These are phyloP conservation scores for Xylaria bambusicola DNA, from an alignment of 495 filamentous ascomycete genomes.

Conservation along the genomic window DNA sequence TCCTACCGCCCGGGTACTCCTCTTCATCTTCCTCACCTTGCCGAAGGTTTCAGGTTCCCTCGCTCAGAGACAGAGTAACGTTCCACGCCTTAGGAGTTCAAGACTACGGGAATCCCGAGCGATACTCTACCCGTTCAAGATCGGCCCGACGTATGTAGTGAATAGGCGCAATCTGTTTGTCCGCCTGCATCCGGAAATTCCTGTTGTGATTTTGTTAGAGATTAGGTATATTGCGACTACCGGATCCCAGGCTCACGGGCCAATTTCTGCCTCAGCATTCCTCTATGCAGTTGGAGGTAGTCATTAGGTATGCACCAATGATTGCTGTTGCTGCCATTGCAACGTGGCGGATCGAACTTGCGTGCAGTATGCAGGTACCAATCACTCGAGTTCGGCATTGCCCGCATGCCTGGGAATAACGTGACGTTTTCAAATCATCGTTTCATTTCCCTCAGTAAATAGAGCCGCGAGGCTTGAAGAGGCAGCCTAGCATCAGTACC, in stretches of 20 bases:
- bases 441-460: not conserved
- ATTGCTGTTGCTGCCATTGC: too few relatives aligned
- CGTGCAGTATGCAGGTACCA: constrained; percentile 15
- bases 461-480: not conserved
- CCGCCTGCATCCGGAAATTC: too few relatives aligned
- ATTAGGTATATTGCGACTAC: not conserved
- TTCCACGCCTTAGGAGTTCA: not conserved
- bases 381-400: not conserved
- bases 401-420: not conserved
- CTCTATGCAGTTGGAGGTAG: too few relatives aligned
- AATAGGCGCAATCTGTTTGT: not conserved
- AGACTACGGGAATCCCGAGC: not conserved
- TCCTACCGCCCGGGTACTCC: not conserved
- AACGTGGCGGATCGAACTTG: not conserved
- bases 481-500: not conserved
- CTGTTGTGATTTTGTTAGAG: too few relatives aligned
- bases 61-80: constrained; percentile 4
- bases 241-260: not conserved
- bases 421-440: constrained; percentile 7
- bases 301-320: too few relatives aligned
- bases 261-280: not conserved
- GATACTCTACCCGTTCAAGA: not conserved
- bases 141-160: not conserved
- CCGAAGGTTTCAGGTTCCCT: constrained; percentile 5
- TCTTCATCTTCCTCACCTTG: not conserved